phyloP scores from a whole-genome alignment of 2,329 filamentous ascomycete species.

The Penicillium polonicum region DNA sequence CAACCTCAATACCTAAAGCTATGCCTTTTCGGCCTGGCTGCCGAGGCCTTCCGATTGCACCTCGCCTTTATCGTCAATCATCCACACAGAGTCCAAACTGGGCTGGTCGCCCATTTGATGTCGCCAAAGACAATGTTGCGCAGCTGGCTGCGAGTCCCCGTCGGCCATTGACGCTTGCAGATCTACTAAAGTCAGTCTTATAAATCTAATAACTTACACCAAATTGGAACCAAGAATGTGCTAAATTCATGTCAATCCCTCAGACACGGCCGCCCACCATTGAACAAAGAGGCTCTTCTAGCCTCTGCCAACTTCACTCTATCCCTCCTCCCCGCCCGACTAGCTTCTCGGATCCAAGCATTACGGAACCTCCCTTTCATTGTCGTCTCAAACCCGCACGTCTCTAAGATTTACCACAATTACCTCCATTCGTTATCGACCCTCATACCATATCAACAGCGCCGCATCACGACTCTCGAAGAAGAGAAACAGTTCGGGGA shows the following conservation, averaged over 20 bases:
- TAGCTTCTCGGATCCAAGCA: constrained; percentile 91
- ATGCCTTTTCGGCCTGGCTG: constrained; percentile 5
- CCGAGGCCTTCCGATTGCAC: neutral
- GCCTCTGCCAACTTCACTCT: constrained; percentile 95
- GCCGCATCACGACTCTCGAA: constrained; percentile 70
- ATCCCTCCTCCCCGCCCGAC: constrained; percentile 82
- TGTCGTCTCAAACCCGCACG: constrained; percentile 95
- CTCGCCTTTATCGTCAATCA: constrained; percentile 13
- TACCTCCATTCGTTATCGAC: constrained; percentile 92
- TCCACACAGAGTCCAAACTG: constrained; percentile 31
- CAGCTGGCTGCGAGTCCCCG: constrained; percentile 74
- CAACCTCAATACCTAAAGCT: constrained; percentile 10
- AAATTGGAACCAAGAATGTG: neutral
- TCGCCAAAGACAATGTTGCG: constrained; percentile 73
- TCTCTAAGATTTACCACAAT: constrained; percentile 91
- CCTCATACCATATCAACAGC: constrained; percentile 77
- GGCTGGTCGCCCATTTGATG: constrained; percentile 49
- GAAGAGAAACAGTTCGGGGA: constrained; percentile 91
- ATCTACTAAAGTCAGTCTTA: constrained; percentile 73
- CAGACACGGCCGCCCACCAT: constrained; percentile 76
- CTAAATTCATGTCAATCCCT: neutral
- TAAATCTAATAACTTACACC: neutral
- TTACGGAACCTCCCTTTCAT: constrained; percentile 94
- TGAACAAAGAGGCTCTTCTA: constrained; percentile 76
- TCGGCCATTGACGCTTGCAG: constrained; percentile 78